phyloP scores from a whole-genome alignment of 371 early-diverging fungal species.

The Actinomucor elegans region DNA sequence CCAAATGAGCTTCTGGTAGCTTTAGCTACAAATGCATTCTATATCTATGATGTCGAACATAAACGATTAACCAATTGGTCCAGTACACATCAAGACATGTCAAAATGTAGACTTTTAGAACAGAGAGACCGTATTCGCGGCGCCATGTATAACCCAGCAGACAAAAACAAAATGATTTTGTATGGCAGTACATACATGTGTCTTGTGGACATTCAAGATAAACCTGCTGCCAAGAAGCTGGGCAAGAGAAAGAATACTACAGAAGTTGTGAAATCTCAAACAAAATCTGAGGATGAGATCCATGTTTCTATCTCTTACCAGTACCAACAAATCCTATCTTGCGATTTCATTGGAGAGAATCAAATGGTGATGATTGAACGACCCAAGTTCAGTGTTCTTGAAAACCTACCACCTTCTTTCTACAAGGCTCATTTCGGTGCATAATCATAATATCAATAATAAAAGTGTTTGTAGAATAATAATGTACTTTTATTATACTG shows the following conservation, averaged over 20 bases:
- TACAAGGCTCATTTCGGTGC: conserved; percentile 82
- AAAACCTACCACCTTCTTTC: conserved; percentile 79
- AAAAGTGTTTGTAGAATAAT: conserved; percentile 8
- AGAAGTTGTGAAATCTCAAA: conserved; percentile 27
- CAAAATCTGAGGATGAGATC: conserved; percentile 32
- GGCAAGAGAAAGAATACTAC: conserved; percentile 34
- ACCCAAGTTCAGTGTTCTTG: conserved; percentile 77
- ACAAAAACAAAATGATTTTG: conserved; percentile 60
- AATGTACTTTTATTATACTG: conserved; percentile 1
- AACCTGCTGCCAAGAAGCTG: conserved; percentile 19
- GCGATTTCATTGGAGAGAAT: conserved; percentile 66
- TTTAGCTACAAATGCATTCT: conserved; percentile 70
- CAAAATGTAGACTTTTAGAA: conserved; percentile 45
- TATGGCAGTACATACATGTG: conserved; percentile 77
- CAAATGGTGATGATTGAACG: conserved; percentile 86
- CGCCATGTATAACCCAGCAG: conserved; percentile 67
- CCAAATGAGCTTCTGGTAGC: conserved; percentile 66
- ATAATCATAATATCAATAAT: conserved; percentile 2
- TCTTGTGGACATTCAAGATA: conserved; percentile 69
- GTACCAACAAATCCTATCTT: conserved; percentile 80
- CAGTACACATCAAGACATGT: conserved; percentile 58
- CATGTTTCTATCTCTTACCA: conserved; percentile 72
- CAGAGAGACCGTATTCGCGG: conserved; percentile 74
- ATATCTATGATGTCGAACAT: conserved; percentile 74
- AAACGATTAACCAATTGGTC: conserved; percentile 81